Percentiles rank a stretch among this genome's conserved stretches.
phyloP scores from a whole-genome alignment of 2,329 filamentous ascomycete genomes.

The Hypocreales sp. region DNA sequence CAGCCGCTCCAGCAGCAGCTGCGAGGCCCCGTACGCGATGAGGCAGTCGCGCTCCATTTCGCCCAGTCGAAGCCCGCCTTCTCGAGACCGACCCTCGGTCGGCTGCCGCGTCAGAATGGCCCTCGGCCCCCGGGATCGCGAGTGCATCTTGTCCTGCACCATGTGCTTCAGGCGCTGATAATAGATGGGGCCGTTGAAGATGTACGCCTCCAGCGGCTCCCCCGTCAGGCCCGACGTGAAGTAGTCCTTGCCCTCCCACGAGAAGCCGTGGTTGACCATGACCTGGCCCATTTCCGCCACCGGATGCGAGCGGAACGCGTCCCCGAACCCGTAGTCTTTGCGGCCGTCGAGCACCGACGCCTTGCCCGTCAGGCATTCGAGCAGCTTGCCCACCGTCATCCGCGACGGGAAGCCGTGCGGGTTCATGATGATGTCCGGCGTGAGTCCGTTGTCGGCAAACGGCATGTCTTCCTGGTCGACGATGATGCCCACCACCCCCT shows the following conservation, averaged over 20 bases:
- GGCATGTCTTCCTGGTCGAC: slow-evolving; percentile 95
- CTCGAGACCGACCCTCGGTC: slow-evolving; percentile 84
- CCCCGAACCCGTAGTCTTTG: slow-evolving; percentile 67
- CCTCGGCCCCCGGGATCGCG: slow-evolving; percentile 73
- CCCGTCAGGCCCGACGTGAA: slow-evolving; percentile 91
- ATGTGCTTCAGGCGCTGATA: slow-evolving; percentile 99
- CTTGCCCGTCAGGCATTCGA: slow-evolving; percentile 89
- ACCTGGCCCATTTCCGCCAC: slow-evolving; percentile 81
- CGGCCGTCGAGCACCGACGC: slow-evolving; percentile 75
- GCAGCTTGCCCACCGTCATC: slow-evolving; percentile 97
- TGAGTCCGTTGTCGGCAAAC: slow-evolving; percentile 78
- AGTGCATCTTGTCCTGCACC: slow-evolving; percentile 99
- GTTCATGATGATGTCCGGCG: slow-evolving; percentile 99
- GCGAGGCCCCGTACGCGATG: slow-evolving; percentile 90
- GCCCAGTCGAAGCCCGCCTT: slow-evolving; percentile 82
- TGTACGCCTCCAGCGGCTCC: slow-evolving; percentile 84
- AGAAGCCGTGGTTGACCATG: slow-evolving; percentile 79
- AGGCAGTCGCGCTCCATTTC: slow-evolving; percentile 99
- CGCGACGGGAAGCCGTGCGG: slow-evolving; percentile 98
- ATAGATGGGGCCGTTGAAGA: slow-evolving; percentile 98
- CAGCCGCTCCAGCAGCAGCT: slow-evolving; percentile 78
- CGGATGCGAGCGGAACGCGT: slow-evolving; percentile 70
- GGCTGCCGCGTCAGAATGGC: slow-evolving; percentile 91
- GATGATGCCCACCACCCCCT: slow-evolving; percentile 94
- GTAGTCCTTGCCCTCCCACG: slow-evolving; percentile 93